phyloP scores from a whole-genome alignment of 129 eudicot species.

The Chrysanthemum seticuspe region DNA sequence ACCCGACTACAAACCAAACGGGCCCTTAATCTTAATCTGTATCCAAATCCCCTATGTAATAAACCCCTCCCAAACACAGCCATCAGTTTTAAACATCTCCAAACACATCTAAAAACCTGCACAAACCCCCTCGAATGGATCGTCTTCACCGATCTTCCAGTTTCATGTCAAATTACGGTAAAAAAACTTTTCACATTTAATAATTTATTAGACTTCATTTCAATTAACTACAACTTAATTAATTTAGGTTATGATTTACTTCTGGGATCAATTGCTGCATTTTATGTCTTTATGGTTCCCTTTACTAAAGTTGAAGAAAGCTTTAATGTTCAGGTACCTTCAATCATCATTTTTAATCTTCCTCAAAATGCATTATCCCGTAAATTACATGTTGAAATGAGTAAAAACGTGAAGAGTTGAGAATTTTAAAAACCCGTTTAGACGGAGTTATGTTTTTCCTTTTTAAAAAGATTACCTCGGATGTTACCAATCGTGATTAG shows the following conservation, averaged over 20 bases:
- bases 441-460: too few species aligned
- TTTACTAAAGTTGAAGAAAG: slow-evolving; percentile 99
- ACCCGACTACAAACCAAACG: too few species aligned
- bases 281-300: slow-evolving; percentile 80
- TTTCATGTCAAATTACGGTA: slow-evolving; percentile 31
- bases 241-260: slow-evolving; percentile 79
- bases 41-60: too few species aligned
- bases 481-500: too few species aligned
- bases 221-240: slow-evolving; percentile 4
- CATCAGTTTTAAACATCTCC: neutral
- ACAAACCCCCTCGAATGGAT: slow-evolving; percentile 18
- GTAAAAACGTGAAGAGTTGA: too few species aligned
- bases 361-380: neutral
- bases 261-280: slow-evolving; percentile 86
- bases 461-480: too few species aligned
- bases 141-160: slow-evolving; percentile 28
- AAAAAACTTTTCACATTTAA: neutral
- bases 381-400: too few species aligned
- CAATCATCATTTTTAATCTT: neutral
- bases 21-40: too few species aligned
- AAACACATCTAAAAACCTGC: neutral
- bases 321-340: slow-evolving; percentile 86
- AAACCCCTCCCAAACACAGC: too few species aligned
- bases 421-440: too few species aligned
- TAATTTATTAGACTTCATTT: neutral